Evolutionary conservation across 179 eudicot species (phyloP).

Genomic region (Beta corolliflora): DNA sequence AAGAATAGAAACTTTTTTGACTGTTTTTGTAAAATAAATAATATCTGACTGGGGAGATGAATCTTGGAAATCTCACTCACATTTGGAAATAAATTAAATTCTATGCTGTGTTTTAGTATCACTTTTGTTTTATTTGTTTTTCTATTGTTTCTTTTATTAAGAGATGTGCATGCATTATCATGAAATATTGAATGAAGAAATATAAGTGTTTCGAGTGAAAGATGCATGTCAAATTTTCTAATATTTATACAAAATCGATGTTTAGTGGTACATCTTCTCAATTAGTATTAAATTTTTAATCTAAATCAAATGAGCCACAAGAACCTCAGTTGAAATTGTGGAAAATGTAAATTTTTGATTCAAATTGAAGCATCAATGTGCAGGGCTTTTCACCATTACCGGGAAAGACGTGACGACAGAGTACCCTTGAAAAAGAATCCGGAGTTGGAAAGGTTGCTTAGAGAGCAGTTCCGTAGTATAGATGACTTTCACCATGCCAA

Average conservation of each 20-base stretch:
- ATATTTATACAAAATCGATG: not conserved
- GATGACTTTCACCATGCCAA: slow-evolving; percentile 68
- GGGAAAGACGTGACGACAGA: slow-evolving; percentile 50
- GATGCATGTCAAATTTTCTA: not conserved
- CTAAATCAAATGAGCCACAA: not conserved
- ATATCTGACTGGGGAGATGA: no score
- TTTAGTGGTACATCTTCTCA: not conserved
- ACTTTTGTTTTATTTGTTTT: not conserved
- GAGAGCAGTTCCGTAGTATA: slow-evolving; percentile 65
- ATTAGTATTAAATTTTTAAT: not conserved
- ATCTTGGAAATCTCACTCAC: no score
- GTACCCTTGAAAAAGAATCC: slow-evolving; percentile 65
- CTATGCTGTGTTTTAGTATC: not conserved
- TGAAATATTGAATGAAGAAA: not conserved
- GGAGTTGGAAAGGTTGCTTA: slow-evolving; percentile 66
- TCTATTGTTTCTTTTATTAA: no score
- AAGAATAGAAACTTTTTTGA: no score
- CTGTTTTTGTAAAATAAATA: no score
- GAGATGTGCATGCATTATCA: not conserved
- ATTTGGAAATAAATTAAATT: no score
- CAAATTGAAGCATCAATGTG: not conserved
- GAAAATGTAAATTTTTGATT: not conserved
- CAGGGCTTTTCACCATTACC: slow-evolving; percentile 96
- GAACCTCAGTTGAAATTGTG: not conserved
- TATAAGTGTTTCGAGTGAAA: not conserved